These are phyloP conservation scores for Sisymbrium irio DNA, from an alignment of 345 rosid genomes.

Conservation along the genomic window DNA sequence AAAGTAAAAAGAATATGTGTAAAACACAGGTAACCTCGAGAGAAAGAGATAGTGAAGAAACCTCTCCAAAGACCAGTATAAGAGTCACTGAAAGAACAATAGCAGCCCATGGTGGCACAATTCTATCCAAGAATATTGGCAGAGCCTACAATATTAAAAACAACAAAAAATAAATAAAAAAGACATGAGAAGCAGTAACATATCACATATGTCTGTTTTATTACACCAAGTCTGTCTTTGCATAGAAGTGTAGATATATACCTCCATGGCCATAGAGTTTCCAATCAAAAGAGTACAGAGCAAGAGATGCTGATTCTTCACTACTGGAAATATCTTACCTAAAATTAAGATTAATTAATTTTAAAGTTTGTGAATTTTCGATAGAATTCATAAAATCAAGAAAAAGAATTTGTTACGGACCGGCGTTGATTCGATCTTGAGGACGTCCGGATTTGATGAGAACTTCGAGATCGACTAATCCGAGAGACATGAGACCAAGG, in stretches of 20 bases:
- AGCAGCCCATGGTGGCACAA: conserved; percentile 85
- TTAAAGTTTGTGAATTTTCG: no score
- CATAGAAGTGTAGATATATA: conserved; percentile 5
- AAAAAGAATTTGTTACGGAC: conserved; percentile 43
- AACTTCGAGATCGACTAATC: conserved; percentile 94
- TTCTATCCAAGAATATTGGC: conserved; percentile 83
- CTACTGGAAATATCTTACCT: conserved; percentile 92
- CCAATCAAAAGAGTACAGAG: conserved; percentile 90
- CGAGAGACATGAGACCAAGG: conserved; percentile 91
- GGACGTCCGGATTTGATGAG: conserved; percentile 91
- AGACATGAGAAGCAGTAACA: background rate
- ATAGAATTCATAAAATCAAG: no score
- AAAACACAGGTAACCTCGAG: no score
- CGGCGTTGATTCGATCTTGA: conserved; percentile 77
- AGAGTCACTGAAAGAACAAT: conserved; percentile 77
- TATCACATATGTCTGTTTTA: background rate
- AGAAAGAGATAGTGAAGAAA: no score
- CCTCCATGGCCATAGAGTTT: conserved; percentile 97
- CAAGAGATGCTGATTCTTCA: conserved; percentile 90
- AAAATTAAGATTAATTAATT: background rate
- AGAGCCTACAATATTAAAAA: conserved; percentile 48
- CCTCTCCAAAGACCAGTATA: conserved; percentile 89
- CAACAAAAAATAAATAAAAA: no score
- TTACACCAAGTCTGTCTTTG: rapidly evolving
- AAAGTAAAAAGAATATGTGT: no score